A percentile compares a stretch with the other conserved stretches of the same genome.
Conservation (phyloP, 2,329 filamentous ascomycete genomes). For the Trichoderma sp. region DNA sequence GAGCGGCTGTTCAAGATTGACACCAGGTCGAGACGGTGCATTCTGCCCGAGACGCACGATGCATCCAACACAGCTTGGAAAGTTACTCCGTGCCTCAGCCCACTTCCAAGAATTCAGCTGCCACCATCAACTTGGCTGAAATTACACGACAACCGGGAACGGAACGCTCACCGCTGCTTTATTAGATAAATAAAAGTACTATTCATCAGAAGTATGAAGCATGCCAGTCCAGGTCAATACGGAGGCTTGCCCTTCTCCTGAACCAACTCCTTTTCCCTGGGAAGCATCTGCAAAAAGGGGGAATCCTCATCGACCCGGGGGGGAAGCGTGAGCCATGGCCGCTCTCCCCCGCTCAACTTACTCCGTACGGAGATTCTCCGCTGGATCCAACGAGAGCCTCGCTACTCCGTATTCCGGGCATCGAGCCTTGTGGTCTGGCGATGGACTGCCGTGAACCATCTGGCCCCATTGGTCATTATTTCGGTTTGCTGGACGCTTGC, state of each 20-base stretch:
- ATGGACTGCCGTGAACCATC: neutral
- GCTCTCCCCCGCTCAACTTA: constrained; percentile 19
- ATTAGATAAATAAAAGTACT: neutral
- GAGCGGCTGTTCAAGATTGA: constrained; percentile 2
- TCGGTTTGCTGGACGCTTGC: constrained; percentile 8
- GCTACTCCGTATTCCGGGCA: neutral
- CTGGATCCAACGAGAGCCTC: constrained; percentile 12
- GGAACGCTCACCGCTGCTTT: constrained; percentile 5
- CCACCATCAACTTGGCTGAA: neutral
- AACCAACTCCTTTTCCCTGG: constrained; percentile 8
- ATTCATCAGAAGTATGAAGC: neutral
- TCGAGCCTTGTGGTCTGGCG: neutral
- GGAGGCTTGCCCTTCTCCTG: constrained; percentile 10
- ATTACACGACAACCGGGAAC: neutral
- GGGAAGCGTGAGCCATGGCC: neutral
- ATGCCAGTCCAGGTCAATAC: too few species aligned
- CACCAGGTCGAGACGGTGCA: constrained; percentile 5
- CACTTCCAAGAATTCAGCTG: neutral
- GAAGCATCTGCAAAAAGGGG: constrained; percentile 4
- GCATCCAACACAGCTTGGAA: neutral
- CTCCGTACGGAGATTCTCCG: constrained; percentile 23
- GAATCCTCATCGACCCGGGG: constrained; percentile 4
- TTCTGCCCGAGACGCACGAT: neutral
- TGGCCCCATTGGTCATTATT: neutral
- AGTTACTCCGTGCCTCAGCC: constrained; percentile 1